A percentile compares a stretch with the other conserved stretches of the same genome.
Conservation (phyloP, 78 protist species). For the Chrysochromulina tobinii region DNA sequence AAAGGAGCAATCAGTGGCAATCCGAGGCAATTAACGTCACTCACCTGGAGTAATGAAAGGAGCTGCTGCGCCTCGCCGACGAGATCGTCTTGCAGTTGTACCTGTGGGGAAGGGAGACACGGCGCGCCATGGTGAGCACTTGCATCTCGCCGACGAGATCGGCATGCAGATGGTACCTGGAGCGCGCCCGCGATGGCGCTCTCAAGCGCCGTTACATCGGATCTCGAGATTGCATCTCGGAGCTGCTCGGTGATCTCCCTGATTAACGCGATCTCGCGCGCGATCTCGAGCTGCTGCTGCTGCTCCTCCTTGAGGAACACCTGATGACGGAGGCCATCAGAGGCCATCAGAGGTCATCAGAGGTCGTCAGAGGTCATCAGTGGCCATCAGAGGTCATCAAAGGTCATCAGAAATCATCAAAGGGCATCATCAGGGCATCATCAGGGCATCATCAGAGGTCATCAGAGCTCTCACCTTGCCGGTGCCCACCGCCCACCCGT, state of each 20-base stretch:
- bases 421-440: too few relatives aligned
- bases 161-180: not conserved
- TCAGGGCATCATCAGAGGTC: too few relatives aligned
- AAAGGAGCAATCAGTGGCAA: too few relatives aligned
- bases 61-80: not conserved
- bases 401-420: too few relatives aligned
- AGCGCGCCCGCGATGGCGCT: not conserved
- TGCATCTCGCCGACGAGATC: too few relatives aligned
- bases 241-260: not conserved
- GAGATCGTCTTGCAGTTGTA: not conserved
- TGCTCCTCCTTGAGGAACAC: not conserved
- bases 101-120: too few relatives aligned
- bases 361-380: too few relatives aligned
- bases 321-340: too few relatives aligned
- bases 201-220: not conserved
- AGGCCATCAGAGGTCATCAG: too few relatives aligned
- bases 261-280: not conserved
- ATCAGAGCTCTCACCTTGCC: not conserved
- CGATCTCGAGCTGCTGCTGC: constrained; percentile 28
- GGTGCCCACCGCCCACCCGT: constrained; percentile 8
- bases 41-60: not conserved
- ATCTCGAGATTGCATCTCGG: not conserved
- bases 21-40: too few relatives aligned
- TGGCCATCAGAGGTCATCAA: too few relatives aligned
- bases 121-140: too few relatives aligned